Evolutionary conservation across 23 red algal genomes (phyloP), one percentile per base, ranked within the genome.

Genomic region (Gracilaria gracilis): DNA sequence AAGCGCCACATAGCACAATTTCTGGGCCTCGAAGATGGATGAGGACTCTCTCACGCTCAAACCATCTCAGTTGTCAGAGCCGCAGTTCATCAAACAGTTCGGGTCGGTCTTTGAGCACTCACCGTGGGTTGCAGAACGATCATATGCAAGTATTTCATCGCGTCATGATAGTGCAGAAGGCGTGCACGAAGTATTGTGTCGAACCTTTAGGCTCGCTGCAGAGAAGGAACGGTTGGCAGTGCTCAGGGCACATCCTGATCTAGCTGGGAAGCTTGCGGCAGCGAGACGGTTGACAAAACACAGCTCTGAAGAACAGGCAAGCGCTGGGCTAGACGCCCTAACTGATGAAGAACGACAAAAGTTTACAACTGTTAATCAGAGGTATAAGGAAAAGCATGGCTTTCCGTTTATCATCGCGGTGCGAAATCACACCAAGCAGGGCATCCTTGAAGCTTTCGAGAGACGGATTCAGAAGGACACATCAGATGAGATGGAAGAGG

Each of bases 371-470:
- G 42, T 77, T 5, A 77, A 77, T 50, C 40, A 77, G 72, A 46
- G 9, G 23, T 77, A 77, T 20, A 77, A 11, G 36, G 69, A 75
- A 40, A 77, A 46, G 42, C 39, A 77, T 27, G 40, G 42, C 27
- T 77, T 77, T 77, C 72, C 72, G 42, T 77, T 77, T 34, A 77
- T 77, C 72, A 77, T 77, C 23, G 72, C 72, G 4, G 72, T 77
- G 7, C 38, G 72, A 77, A 77, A 77, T 77, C 46, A 77, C 20
- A 77, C 72, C 0, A 77, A 31, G 27, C 72, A 77, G 72, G n/a
- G 24, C 38, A 50, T 77, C 20, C 72, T 77, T 50, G 72, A 77
- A 77, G 72, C 38, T 8, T 77, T 77, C 50, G 72, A 77, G 42
- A 77, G 72, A 48, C 69, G 69, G 46, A 5, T 75, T 4, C 6